Base-by-base conservation (phyloP, 805 yeast genomes). In the Metschnikowia bowlesiae region DNA sequence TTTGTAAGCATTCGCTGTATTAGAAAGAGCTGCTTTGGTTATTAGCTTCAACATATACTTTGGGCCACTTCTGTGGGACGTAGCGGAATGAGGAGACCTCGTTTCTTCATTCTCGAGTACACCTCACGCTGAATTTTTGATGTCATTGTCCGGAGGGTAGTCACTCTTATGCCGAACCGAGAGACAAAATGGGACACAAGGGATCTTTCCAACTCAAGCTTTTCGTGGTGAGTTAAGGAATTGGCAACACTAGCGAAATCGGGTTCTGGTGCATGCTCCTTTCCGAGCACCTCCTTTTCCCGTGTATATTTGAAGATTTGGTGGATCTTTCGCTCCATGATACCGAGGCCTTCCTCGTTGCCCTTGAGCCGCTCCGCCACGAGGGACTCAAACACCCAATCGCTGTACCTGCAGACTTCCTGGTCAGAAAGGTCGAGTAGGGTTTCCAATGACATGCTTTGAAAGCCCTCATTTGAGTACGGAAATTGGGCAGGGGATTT, bases 341-440 rank as follows among this genome's bases (percentile, higher is more conserved):
- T 58, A 2, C 68, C 56, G 7, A 64, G 53, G 10, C 26, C 39
- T 8, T 57, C 62, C 8, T 50, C 56, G 3, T 42, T 53, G 7
- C 55, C 56, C 30, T 61, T 56, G 29, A 55, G 56, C 28, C 55
- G 52, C 44, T 54, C 56, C 4, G 66, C 63, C 2, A 70, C 55
- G 11, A 72, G 45, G 36, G 62, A 63, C 8, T 70, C 70, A 46
- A 71, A 66, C 46, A 79, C 71, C 82, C 85, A 80, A 22, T 74
- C 67, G 29, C 83, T 62, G 62, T 82, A 85, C 29, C 69, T 62
- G 4, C 71, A 70, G 2, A 75, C 69, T 49, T 77, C 69, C 2
- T 60, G 58, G n/a, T 75, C 74, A 39, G 72, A 66, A 85, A 89
- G 81, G 11, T 64, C 61, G 9, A 73, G 45, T 3, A 83, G 58